Evolutionary conservation across 441 rosid genomes (phyloP).

Genomic region (Omphalea diandra): DNA sequence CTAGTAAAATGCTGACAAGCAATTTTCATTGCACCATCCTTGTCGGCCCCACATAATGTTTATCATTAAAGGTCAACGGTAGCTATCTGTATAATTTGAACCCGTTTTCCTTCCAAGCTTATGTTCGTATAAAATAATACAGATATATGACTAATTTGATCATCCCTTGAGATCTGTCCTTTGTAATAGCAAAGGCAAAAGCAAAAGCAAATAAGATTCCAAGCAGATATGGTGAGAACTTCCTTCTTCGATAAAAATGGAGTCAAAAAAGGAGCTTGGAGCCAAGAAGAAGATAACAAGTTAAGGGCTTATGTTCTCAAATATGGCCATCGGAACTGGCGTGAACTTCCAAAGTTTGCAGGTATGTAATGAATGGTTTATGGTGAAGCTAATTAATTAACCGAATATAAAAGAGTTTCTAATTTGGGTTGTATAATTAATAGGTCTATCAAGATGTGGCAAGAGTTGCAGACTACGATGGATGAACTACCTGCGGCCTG

Average conservation of each 20-base stretch:
- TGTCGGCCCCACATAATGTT: neutral
- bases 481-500: slow-evolving; percentile 60
- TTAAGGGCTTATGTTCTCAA: slow-evolving; percentile 28
- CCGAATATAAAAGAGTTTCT: too few species aligned
- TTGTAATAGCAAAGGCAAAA: too few species aligned
- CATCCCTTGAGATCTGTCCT: neutral
- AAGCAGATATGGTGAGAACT: slow-evolving; percentile 37
- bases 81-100: neutral
- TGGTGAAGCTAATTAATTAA: too few species aligned
- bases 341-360: slow-evolving; percentile 41
- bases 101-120: neutral
- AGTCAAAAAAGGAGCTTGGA: slow-evolving; percentile 47
- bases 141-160: neutral
- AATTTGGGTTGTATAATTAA: neutral
- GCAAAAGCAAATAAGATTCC: neutral
- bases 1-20: neutral
- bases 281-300: slow-evolving; percentile 43
- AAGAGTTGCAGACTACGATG: slow-evolving; percentile 69
- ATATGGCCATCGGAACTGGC: slow-evolving; percentile 45
- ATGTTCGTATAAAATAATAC: neutral
- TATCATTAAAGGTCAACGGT: neutral
- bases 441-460: slow-evolving; percentile 61
- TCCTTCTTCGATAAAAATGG: slow-evolving; percentile 39
- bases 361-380: slow-evolving; percentile 20
- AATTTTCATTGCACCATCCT: neutral